phyloP scores from a whole-genome alignment of 2,329 filamentous ascomycete genomes.

The Talaromyces sp. region DNA sequence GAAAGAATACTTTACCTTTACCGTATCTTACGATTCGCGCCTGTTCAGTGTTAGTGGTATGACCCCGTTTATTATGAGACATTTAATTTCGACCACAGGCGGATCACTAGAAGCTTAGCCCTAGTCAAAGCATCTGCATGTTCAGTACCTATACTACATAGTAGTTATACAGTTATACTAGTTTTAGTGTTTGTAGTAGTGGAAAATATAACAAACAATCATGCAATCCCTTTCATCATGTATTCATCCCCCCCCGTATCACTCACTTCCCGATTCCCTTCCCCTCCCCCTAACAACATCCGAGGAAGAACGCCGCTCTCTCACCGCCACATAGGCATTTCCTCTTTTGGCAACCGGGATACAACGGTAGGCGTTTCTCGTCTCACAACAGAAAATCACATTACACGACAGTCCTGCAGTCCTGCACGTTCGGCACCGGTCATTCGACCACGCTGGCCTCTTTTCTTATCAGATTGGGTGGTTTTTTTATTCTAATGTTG shows the following conservation, averaged over 20 bases:
- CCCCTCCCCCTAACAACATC: not conserved
- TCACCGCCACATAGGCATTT: not conserved
- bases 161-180: not conserved
- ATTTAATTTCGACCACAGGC: conserved; percentile 3
- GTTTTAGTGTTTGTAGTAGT: not conserved
- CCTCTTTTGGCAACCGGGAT: not conserved
- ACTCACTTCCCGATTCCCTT: too few species aligned
- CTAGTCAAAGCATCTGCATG: not conserved
- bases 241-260: too few species aligned
- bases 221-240: too few species aligned
- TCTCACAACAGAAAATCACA: not conserved
- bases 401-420: too few species aligned
- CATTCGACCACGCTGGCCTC: not conserved
- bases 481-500: not conserved
- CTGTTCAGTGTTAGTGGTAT: too few species aligned
- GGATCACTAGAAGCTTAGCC: not conserved
- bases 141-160: not conserved
- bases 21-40: not conserved
- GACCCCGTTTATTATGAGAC: not conserved
- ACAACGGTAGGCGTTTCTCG: not conserved
- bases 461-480: not conserved
- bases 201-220: not conserved
- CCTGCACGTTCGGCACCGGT: not conserved
- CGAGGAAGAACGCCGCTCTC: not conserved
- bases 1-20: not conserved